Percentiles rank a stretch among this genome's conserved stretches.
phyloP scores from a whole-genome alignment of 2,329 filamentous ascomycete species.

The Paracorniculantispora psalliotae region DNA sequence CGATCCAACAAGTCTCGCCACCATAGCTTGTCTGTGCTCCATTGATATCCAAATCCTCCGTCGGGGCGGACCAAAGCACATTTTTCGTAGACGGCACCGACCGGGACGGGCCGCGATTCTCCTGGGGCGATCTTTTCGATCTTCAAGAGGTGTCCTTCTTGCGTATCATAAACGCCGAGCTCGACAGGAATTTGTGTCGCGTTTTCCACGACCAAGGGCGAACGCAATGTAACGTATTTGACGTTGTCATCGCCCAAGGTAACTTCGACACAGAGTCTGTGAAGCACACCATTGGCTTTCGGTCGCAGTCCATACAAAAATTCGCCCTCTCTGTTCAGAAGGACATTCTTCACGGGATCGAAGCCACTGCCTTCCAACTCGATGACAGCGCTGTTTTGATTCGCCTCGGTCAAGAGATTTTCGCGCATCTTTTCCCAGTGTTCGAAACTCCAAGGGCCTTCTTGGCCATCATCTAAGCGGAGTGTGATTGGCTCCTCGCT shows the following conservation, averaged over 20 bases:
- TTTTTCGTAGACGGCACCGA: conserved; percentile 88
- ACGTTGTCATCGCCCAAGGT: conserved; percentile 90
- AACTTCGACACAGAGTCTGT: conserved; percentile 88
- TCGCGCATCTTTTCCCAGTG: conserved; percentile 96
- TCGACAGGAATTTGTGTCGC: conserved; percentile 95
- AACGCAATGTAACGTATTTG: conserved; percentile 95
- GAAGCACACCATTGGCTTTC: conserved; percentile 76
- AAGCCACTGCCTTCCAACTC: conserved; percentile 91
- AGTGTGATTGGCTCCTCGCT: conserved; percentile 66
- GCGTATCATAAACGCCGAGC: conserved; percentile 80
- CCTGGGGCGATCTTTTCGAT: conserved; percentile 97
- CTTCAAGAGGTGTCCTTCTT: conserved; percentile 86
- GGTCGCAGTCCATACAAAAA: conserved; percentile 84
- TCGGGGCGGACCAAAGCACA: conserved; percentile 84
- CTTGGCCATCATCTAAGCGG: conserved; percentile 80
- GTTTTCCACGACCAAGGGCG: conserved; percentile 88
- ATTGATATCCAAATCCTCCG: conserved; percentile 92
- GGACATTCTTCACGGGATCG: conserved; percentile 80
- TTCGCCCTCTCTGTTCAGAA: conserved; percentile 91
- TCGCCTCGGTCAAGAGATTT: conserved; percentile 78
- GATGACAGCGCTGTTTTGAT: conserved; percentile 72
- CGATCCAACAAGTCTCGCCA: conserved; percentile 87
- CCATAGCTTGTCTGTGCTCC: conserved; percentile 84
- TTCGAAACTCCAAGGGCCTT: conserved; percentile 93
- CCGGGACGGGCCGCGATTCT: conserved; percentile 81